Evolutionary conservation across 805 yeast genomes (phyloP), one percentile per base, ranked within the genome.

Genomic region (Zygotorulaspora danielsina): DNA sequence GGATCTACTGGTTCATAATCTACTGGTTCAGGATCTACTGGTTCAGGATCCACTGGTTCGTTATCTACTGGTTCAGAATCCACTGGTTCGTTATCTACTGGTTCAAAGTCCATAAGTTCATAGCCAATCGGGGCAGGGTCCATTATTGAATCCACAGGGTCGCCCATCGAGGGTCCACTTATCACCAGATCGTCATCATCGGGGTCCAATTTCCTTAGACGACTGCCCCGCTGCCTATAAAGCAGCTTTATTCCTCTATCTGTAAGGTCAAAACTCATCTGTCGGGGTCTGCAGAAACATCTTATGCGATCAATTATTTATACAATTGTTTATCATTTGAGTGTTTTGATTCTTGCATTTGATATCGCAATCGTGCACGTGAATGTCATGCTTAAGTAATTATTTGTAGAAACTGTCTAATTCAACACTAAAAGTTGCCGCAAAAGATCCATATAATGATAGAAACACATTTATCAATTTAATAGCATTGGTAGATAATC

Each of bases 211-310:
- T 36, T 53, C 26, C 61, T 46, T 22, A 49, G 48, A 19, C 51
- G 55, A 26, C 59, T 56, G 11, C 65, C 65, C 15, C 65, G 44
- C 47, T 57, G 64, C 30, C 65, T 46, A 19, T 51, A 53, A 37
- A 59, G 44, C 12, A 55, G 46, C 45, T 52, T 56, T 22, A 57
- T 50, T 17, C 53, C 50, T 35, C 65, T 54, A 29, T 50, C 53
- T 15, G 44, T 46, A 17, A 41, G 36, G 22, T 44, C 40, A 19
- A 34, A 31, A 32, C 38, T 38, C 45, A 37, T 44, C 4, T 8
- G 11, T 15, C 8, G 31, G 8, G 5, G 4, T n/a, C n/a, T n/a
- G n/a, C n/a, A n/a, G n/a, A n/a, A n/a, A n/a, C n/a, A n/a, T n/a
- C n/a, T 7, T 24, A 13, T 5, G 27, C 12, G 27, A 28, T 28